Percentiles rank a stretch among this genome's conserved stretches.
phyloP scores from a whole-genome alignment of 805 yeast genomes.

The Jamesozyma spencerorum region DNA sequence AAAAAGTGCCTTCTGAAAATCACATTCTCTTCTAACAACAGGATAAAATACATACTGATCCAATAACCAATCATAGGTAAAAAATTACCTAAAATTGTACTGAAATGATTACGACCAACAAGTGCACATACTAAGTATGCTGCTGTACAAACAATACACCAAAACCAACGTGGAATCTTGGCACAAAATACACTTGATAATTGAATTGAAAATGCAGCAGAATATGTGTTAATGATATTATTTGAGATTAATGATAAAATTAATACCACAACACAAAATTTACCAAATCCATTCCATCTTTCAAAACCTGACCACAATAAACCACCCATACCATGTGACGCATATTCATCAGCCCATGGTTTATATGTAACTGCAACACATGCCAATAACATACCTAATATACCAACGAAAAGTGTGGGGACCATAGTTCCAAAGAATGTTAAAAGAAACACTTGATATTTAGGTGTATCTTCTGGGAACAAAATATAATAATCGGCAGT shows the following conservation, averaged over 20 bases:
- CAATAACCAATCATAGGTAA: conserved; percentile 89
- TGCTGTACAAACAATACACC: conserved; percentile 55
- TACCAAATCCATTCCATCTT: conserved; percentile 70
- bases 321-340: conserved; percentile 63
- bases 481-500: conserved; percentile 78
- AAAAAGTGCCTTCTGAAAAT: conserved; percentile 51
- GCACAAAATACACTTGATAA: conserved; percentile 46
- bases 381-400: conserved; percentile 62
- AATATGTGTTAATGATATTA: conserved; percentile 71
- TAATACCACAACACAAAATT: conserved; percentile 59
- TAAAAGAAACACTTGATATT: conserved; percentile 42
- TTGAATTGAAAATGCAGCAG: conserved; percentile 74
- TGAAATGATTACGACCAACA: conserved; percentile 65
- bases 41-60: conserved; percentile 71
- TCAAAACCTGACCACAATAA: conserved; percentile 52
- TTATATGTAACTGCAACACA: conserved; percentile 50
- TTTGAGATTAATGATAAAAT: conserved; percentile 72
- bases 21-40: conserved; percentile 61
- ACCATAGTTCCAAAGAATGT: conserved; percentile 59
- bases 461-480: conserved; percentile 64
- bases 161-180: conserved; percentile 66
- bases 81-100: conserved; percentile 67
- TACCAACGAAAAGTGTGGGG: conserved; percentile 71
- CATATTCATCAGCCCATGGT: conserved; percentile 52
- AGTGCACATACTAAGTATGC: conserved; percentile 62